phyloP scores from a whole-genome alignment of 202 grass and related monocot genomes.

The Bolboschoenoplectus hybrid region DNA sequence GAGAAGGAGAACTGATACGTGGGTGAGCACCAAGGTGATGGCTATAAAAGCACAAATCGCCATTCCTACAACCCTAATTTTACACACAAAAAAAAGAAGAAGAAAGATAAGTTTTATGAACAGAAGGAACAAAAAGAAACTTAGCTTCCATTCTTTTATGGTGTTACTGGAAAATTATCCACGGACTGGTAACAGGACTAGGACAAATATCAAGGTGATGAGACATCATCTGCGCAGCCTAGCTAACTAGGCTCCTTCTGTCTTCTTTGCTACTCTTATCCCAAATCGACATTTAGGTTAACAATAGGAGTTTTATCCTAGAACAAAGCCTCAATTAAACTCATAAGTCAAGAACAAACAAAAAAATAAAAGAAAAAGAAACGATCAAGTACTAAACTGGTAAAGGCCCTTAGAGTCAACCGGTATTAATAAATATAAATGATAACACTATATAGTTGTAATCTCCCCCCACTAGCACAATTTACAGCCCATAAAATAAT shows the following conservation, averaged over 20 bases:
- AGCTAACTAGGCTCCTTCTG: not conserved
- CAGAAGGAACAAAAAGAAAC: not conserved
- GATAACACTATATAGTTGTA: not conserved
- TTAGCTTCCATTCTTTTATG: not conserved
- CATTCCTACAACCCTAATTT: constrained; percentile 79
- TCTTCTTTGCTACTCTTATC: not conserved
- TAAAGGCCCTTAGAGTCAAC: not conserved
- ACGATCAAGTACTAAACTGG: not conserved
- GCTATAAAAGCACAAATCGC: constrained; percentile 65
- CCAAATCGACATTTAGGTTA: not conserved
- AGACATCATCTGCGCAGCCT: not conserved
- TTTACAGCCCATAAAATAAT: constrained; percentile 10
- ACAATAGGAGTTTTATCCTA: not conserved
- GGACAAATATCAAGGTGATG: not conserved
- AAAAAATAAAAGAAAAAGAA: not conserved
- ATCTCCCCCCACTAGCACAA: constrained; percentile 9
- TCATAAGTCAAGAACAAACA: not conserved
- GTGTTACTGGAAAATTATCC: constrained; percentile 26
- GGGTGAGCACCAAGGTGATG: constrained; percentile 46
- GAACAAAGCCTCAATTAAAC: not conserved
- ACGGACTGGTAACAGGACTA: not conserved
- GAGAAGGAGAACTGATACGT: constrained; percentile 19
- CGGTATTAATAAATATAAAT: not conserved
- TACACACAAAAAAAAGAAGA: constrained; percentile 42
- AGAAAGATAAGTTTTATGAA: not conserved